phyloP scores from a whole-genome alignment of 2,329 filamentous ascomycete species.

The Dichotomopilus funicola region DNA sequence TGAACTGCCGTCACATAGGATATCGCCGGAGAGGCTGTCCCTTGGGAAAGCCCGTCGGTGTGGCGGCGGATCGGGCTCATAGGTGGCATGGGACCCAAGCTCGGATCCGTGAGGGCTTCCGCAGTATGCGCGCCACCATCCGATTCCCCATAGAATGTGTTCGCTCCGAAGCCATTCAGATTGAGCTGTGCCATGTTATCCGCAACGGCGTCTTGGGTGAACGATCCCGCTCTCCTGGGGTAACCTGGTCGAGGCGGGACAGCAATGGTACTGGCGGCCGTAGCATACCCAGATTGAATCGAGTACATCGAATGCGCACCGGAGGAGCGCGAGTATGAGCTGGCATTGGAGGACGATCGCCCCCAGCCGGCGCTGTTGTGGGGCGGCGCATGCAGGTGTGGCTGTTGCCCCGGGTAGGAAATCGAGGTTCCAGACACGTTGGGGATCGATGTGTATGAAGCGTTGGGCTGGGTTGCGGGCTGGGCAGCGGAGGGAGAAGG shows the following conservation, averaged over 20 bases:
- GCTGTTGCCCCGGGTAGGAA: background rate
- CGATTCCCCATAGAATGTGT: slow-evolving; percentile 21
- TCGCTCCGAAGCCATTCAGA: slow-evolving; percentile 21
- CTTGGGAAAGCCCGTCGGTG: no score
- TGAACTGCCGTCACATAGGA: slow-evolving; percentile 1
- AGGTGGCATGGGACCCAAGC: slow-evolving; percentile 10
- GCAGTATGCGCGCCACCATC: slow-evolving; percentile 25
- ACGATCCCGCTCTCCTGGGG: background rate
- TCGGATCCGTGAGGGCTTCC: slow-evolving; percentile 22
- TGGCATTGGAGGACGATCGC: slow-evolving; percentile 17
- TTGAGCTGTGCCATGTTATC: slow-evolving; percentile 20
- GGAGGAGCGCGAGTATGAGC: slow-evolving; percentile 11
- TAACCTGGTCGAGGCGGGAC: no score
- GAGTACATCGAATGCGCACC: slow-evolving; percentile 11
- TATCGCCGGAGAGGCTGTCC: slow-evolving; percentile 4
- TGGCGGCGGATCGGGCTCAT: background rate
- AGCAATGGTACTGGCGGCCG: background rate
- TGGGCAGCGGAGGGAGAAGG: background rate
- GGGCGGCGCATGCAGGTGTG: slow-evolving; percentile 1
- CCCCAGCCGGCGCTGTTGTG: slow-evolving; percentile 14
- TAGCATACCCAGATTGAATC: slow-evolving; percentile 3
- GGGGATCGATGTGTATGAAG: background rate
- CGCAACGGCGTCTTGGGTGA: slow-evolving; percentile 13
- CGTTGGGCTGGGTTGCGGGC: background rate
- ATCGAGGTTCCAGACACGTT: background rate